phyloP scores from a whole-genome alignment of 495 filamentous ascomycete genomes.

The Aspergillus diversus region DNA sequence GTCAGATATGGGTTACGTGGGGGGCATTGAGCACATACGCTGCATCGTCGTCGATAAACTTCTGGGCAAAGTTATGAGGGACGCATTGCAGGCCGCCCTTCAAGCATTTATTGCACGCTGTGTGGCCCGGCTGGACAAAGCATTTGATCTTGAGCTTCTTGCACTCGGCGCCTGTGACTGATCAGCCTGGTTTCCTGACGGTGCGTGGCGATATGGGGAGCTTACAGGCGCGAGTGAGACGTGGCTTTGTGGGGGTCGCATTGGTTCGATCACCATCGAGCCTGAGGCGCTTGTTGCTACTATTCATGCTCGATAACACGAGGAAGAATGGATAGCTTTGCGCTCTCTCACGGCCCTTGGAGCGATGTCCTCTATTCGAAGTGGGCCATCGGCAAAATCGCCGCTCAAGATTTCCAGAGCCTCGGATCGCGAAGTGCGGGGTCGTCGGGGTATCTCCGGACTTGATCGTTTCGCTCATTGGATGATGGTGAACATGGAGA shows the following conservation, averaged over 20 bases:
- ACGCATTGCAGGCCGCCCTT: conserved; percentile 11
- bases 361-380: background rate
- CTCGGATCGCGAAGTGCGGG: background rate
- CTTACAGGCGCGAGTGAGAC: conserved; percentile 4
- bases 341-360: background rate
- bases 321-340: background rate
- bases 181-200: background rate
- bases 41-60: conserved; percentile 18
- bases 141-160: conserved; percentile 21
- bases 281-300: conserved; percentile 1
- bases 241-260: background rate
- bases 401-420: background rate
- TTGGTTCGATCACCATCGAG: background rate
- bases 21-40: background rate
- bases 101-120: conserved; percentile 9
- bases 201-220: background rate
- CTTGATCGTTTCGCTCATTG: too few species aligned
- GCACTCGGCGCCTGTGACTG: conserved; percentile 12
- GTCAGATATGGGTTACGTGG: background rate
- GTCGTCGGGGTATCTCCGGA: background rate
- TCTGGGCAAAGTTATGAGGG: conserved; percentile 15
- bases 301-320: background rate
- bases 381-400: conserved; percentile 7
- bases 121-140: conserved; percentile 6
- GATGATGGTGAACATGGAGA: background rate